phyloP scores from a whole-genome alignment of 768 basidiomycete genomes.

The Tylopilus balloui region DNA sequence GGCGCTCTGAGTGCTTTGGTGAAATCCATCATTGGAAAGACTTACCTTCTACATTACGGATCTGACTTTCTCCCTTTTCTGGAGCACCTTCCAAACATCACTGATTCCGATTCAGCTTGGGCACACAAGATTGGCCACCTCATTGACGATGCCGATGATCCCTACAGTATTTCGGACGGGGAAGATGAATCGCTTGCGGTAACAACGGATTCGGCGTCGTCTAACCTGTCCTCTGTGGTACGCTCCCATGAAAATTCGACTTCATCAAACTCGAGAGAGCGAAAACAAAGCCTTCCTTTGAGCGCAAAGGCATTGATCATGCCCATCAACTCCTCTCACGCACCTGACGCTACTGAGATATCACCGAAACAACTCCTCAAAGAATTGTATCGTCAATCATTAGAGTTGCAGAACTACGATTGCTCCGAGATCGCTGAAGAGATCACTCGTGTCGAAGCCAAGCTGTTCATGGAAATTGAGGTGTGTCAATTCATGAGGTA shows the following conservation, averaged over 20 bases:
- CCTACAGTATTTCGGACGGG: conserved; percentile 49
- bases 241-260: conserved; percentile 22
- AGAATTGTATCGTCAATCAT: conserved; percentile 55
- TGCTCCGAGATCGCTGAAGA: conserved; percentile 75
- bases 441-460: conserved; percentile 71
- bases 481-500: conserved; percentile 38
- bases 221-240: conserved; percentile 20
- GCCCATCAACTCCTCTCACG: conserved; percentile 26
- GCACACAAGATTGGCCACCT: conserved; percentile 60
- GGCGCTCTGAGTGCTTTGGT: conserved; percentile 72
- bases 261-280: conserved; percentile 43
- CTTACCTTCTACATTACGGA: conserved; percentile 80
- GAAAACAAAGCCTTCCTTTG: conserved; percentile 66
- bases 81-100: conserved; percentile 55
- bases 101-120: conserved; percentile 72
- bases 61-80: conserved; percentile 79
- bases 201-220: conserved; percentile 31
- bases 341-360: conserved; percentile 35
- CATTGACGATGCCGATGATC: conserved; percentile 60
- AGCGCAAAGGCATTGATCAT: conserved; percentile 42
- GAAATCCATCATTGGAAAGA: conserved; percentile 74
- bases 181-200: conserved; percentile 40
- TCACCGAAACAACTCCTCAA: conserved; percentile 57
- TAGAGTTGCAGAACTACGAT: conserved; percentile 53
- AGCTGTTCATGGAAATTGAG: conserved; percentile 70